Evolutionary conservation across 2,329 filamentous ascomycete genomes (phyloP).

Genomic region (Blastomyces silverae): DNA sequence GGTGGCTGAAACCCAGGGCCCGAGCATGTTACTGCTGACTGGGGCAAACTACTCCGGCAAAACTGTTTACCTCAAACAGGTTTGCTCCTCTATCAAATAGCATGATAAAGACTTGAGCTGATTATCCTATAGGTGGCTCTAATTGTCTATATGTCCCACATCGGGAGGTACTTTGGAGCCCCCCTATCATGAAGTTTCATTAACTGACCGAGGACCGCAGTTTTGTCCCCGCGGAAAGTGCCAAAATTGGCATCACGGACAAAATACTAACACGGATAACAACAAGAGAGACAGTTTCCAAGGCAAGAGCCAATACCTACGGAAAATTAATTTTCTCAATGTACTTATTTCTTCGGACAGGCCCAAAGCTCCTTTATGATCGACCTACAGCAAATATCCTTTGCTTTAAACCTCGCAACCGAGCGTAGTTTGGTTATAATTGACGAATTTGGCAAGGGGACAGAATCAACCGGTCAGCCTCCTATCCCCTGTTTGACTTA

Average conservation of each 20-base stretch:
- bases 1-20: slow-evolving; percentile 29
- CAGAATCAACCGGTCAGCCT: slow-evolving; percentile 48
- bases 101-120: slow-evolving; percentile 10
- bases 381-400: slow-evolving; percentile 78
- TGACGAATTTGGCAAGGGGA: slow-evolving; percentile 80
- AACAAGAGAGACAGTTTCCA: slow-evolving; percentile 62
- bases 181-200: slow-evolving; percentile 10
- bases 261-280: slow-evolving; percentile 83
- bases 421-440: slow-evolving; percentile 74
- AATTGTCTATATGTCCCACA: slow-evolving; percentile 85
- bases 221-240: slow-evolving; percentile 74
- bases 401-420: slow-evolving; percentile 68
- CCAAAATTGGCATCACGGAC: slow-evolving; percentile 79
- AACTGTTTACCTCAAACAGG: slow-evolving; percentile 88
- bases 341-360: slow-evolving; percentile 27
- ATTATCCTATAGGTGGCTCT: slow-evolving; percentile 56
- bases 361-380: slow-evolving; percentile 65
- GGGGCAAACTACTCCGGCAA: slow-evolving; percentile 97
- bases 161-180: slow-evolving; percentile 51
- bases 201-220: slow-evolving; percentile 39
- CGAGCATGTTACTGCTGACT: slow-evolving; percentile 73
- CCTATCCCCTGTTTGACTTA: not conserved
- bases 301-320: slow-evolving; percentile 28
- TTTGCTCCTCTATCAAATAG: slow-evolving; percentile 15
- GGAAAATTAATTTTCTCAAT: not conserved